Base-by-base conservation (phyloP, 1,139 yeast genomes). In the Candida sanyaensis region DNA sequence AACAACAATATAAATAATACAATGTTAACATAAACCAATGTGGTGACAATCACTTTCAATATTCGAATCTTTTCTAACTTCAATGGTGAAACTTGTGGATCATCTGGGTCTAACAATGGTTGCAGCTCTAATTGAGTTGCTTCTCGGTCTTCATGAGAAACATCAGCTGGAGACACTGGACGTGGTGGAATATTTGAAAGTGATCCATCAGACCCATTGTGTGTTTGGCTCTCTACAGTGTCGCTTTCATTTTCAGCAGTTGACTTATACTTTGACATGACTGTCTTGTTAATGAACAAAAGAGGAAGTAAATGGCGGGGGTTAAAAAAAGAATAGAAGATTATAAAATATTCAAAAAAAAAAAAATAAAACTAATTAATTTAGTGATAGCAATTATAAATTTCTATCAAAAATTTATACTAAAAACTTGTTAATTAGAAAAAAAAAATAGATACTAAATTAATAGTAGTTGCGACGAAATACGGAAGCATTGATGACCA, bases 1-100 rank as follows among this genome's bases (percentile, higher is more conserved):
- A 84, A 59, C 26, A 83, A 68, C 27, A 77, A 56, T 2, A 83
- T 58, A 27, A 80, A 65, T 23, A 58, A 50, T 0, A 75, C 51
- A 11, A 64, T 50, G 45, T 81, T 78, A 40, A 76, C 43, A 7
- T 74, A 52, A 7, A 80, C 61, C 31, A 80, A 60, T 2, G 62
- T 55, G 36, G 74, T 62, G 12, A 83, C 68, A 2, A 68, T 58
- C n/a, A 70, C 56, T 30, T 82, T 71, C 13, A 83, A 61, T 1
- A 75, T 47, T 36, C 77, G 66, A 38, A 85, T 76, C 36, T 72
- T 65, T 41, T 75, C 67, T 43, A 84, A 77, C 51, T 81, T 81
- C 56, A 83, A 61, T 2, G 90, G 87, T 3, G 86, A 74, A 8
- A 83, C 88, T n/a, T 73, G 66, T 1, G 88, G 88, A 58, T 84